Evolutionary conservation across 768 basidiomycete species (phyloP), one percentile per base, ranked within the genome.

Genomic region (Baorangia bicolor): DNA sequence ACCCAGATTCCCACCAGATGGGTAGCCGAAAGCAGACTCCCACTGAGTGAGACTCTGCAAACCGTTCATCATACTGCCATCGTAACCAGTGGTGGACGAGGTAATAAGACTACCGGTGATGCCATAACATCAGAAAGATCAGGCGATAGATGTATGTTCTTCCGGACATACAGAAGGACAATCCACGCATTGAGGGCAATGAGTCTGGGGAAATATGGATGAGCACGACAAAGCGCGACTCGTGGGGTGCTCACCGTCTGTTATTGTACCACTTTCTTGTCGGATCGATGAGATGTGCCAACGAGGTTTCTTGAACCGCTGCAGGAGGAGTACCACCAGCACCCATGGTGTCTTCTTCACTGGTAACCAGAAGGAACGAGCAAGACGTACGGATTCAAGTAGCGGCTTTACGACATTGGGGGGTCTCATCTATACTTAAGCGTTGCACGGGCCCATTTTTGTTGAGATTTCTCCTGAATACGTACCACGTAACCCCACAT

Each of bases 21-120:
- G 88, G 45, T 74, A 42, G 57, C 77, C 61, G 70, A 90, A 91
- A 67, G 82, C 86, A 2, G 56, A 41, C 42, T 76, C 69, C 90
- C 89, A 92, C 59, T 85, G 81, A n/a, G 72, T 59, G 57, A 90
- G 75, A 47, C 84, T 83, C 69, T 91, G 88, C 41, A 91, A 75
- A 67, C 86, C 86, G 67, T 90, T 88, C 87, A 88, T 87, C 82
- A 89, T 84, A 68, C 81, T 84, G 53, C 86, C 86, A 66, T 89
- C 88, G 64, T 84, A 90, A 53, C 87, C 88, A 66, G 85, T 88
- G 34, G 84, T 87, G 12, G 86, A 86, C 18, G 87, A 87, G 13
- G 87, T 88, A 67, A 88, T 86, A 59, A 89, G 80, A 43, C 85
- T 86, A 51, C 23, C 48, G 23, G 49, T 12, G 5, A 40, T 31